Evolutionary conservation across 169 alveolate genomes (phyloP), one percentile per base, ranked within the genome.

Genomic region (Fabrea salina): DNA sequence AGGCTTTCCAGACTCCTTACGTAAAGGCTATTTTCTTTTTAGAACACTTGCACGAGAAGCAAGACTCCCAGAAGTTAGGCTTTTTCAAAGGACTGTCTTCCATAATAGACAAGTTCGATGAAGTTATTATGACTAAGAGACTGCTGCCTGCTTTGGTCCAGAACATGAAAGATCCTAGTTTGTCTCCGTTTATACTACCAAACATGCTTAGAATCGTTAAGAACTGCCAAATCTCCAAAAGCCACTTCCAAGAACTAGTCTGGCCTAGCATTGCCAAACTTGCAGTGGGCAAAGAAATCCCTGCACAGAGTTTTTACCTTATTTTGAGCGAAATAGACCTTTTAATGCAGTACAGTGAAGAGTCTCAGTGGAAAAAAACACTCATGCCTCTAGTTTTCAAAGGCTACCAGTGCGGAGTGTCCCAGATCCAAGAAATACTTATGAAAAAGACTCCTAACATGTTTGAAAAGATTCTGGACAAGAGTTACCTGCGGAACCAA

Each of bases 181-280:
- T 67, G n/a, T 41, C 78, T 13, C 59, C 78, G 1, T 37, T 67
- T 43, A 43, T 44, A n/a, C 59, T 67, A 22, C 78, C 78, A 19
- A 67, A 32, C 4, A 37, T 67, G n/a, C 22, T 67, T 56, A 67
- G 30, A 8, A 67, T 67, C 8, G 7, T 67, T 7, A 44, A 67
- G 13, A 19, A 32, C 2, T 44, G 59, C 44, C 61, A 44, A 8
- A 4, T 67, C 8, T n/a, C 56, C 13, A 37, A 67, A n/a, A 59
- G 44, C 11, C 22, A 22, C 7, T 67, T 67, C 41, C 56, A 67
- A 3, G 13, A n/a, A 37, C 61, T 22, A 19, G 44, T 67, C 11
- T 67, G 78, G 78, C 78, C 78, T 40, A n/a, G 32, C 44, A 13
- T 67, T n/a, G 32, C 35, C n/a, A 67, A 44, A 67, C 32, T 67